A percentile compares a stretch with the other conserved stretches of the same genome.
These are phyloP conservation scores for Lasiodiplodia theobromae DNA, from an alignment of 2,329 filamentous ascomycete genomes.

Conservation along the genomic window DNA sequence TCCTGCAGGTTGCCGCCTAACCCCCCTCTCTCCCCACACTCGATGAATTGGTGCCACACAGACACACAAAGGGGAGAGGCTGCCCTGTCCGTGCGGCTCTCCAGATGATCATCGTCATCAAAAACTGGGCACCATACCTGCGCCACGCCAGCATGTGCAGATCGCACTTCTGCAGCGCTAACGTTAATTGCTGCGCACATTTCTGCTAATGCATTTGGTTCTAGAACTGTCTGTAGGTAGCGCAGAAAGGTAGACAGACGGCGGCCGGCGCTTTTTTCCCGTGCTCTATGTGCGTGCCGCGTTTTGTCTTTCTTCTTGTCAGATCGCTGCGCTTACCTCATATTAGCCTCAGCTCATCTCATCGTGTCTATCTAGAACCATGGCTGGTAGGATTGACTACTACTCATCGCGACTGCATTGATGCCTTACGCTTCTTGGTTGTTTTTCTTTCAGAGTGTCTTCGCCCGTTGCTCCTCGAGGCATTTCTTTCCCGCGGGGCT, in stretches of 20 bases:
- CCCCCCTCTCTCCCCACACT: too few relatives aligned
- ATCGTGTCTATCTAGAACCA: background rate
- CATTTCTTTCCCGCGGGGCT: background rate
- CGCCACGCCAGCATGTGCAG: background rate
- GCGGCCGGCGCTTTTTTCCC: background rate
- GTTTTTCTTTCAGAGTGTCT: background rate
- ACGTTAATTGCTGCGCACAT: background rate
- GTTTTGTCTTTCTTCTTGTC: background rate
- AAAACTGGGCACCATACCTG: conserved; percentile 1
- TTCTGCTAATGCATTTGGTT: background rate
- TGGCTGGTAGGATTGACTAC: background rate
- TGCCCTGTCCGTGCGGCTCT: background rate
- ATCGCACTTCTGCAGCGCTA: background rate
- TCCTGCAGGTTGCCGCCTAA: too few relatives aligned
- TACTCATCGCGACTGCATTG: background rate
- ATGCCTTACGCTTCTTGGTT: background rate
- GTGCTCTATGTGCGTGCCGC: background rate
- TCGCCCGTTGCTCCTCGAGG: background rate
- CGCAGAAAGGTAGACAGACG: background rate
- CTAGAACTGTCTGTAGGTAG: background rate
- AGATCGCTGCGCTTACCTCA: background rate
- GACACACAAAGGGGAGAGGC: background rate
- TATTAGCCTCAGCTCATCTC: background rate
- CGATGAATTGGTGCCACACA: too few relatives aligned
- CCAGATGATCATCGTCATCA: conserved; percentile 1